Evolutionary conservation across 805 yeast species (phyloP), one percentile per base, ranked within the genome.

Genomic region (Middelhovenomyces tepae): DNA sequence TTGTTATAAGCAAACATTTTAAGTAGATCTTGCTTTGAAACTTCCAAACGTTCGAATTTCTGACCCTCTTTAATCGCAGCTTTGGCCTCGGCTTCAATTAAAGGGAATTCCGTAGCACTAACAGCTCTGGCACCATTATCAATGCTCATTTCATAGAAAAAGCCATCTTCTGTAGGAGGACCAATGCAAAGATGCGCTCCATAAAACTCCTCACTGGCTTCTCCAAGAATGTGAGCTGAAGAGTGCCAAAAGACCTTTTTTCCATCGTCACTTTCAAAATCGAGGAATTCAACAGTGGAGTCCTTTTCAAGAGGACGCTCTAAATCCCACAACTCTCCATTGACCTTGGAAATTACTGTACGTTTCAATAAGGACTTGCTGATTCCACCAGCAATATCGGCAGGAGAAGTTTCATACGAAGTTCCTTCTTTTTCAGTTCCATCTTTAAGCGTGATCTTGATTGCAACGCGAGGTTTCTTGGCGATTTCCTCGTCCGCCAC

Each of bases 191-290:
- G 75, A 58, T 89, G 95, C 45, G 94, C 93, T 47, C 96, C 97
- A 57, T 79, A 68, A 60, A 85, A 91, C 59, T 95, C 80, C 65
- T 91, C 98, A 67, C 95, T 82, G 31, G 96, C 89, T 67, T 91
- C 98, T 63, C 98, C 98, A 49, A 91, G 67, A 35, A 91, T 89
- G 63, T 91, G 98, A 34, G 98, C 98, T 46, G 95, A 81, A 2
- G 98, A 91, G 60, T 91, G 98, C 98, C 98, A 91, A 65, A 91
- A 91, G 22, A 89, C 97, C 45, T 77, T 75, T 57, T 79, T 84
- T 60, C 97, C 98, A 53, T 87, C 96, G n/a, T 82, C 82, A 40
- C 84, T 69, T 24, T 85, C 94, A 51, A 91, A 91, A 56, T 87
- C 96, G 55, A 85, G 73, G 51, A 86, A 78, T 57, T 85, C 91